Evolutionary conservation across 371 early-diverging fungal species (phyloP).

Genomic region (Actinomucor elegans): DNA sequence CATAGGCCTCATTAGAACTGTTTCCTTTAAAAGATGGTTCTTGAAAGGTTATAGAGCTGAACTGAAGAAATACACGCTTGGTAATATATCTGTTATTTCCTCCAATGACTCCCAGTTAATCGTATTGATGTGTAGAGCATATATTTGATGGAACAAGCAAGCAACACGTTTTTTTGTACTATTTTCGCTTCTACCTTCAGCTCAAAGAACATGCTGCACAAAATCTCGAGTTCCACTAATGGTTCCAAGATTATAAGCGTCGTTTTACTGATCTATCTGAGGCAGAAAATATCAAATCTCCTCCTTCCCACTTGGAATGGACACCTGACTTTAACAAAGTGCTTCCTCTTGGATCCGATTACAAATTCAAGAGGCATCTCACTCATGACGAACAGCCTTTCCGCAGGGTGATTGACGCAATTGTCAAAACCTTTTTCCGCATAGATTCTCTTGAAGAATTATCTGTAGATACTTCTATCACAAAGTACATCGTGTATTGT

Average conservation of each 20-base stretch:
- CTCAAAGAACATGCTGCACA: constrained; percentile 23
- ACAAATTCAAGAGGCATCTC: background rate
- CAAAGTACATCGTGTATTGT: constrained; percentile 2
- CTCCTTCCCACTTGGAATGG: constrained; percentile 8
- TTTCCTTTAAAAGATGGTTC: constrained; percentile 1
- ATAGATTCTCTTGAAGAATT: constrained; percentile 15
- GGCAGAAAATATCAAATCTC: constrained; percentile 5
- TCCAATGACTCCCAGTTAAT: too few relatives aligned
- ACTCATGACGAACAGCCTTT: constrained; percentile 11
- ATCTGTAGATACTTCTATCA: background rate
- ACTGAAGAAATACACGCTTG: background rate
- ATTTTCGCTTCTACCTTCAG: constrained; percentile 14
- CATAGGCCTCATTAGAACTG: background rate
- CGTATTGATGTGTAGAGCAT: constrained; percentile 2
- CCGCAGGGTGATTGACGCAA: constrained; percentile 16
- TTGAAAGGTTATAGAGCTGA: background rate
- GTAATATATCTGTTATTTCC: background rate
- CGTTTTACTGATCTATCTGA: constrained; percentile 12
- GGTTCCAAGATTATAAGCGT: constrained; percentile 19
- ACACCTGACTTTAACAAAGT: constrained; percentile 4
- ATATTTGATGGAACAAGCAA: constrained; percentile 17
- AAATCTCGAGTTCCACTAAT: constrained; percentile 24
- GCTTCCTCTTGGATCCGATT: background rate
- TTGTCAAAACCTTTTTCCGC: constrained; percentile 13
- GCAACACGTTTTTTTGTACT: constrained; percentile 16